Conservation (phyloP, 2,329 filamentous ascomycete species). For the Aspergillus sp. region DNA sequence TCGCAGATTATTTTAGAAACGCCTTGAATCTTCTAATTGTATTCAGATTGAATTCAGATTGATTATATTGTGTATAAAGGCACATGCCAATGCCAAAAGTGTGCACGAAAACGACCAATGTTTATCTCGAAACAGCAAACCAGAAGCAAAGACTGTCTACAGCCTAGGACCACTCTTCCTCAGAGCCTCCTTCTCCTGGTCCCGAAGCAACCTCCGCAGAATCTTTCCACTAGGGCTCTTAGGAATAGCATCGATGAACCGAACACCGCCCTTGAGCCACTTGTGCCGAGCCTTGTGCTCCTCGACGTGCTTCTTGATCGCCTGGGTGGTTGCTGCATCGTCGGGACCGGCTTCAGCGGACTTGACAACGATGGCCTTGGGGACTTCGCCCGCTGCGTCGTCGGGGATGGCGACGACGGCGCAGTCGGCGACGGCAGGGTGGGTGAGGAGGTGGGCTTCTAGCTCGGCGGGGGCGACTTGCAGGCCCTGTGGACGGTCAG, state of each 20-base stretch:
- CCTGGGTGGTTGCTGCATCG: conserved; percentile 43
- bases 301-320: conserved; percentile 54
- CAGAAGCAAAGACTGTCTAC: conserved; percentile 32
- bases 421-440: conserved; percentile 68
- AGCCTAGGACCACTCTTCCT: conserved; percentile 60
- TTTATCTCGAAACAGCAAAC: neutral
- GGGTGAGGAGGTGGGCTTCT: conserved; percentile 69
- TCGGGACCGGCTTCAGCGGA: conserved; percentile 47
- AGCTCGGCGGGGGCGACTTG: conserved; percentile 82
- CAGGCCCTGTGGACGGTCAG: conserved; percentile 50
- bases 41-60: neutral
- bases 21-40: neutral
- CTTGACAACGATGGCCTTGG: conserved; percentile 60
- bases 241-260: conserved; percentile 52
- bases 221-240: conserved; percentile 61
- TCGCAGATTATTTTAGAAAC: neutral
- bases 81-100: neutral
- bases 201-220: conserved; percentile 57
- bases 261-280: conserved; percentile 55
- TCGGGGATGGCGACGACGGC: conserved; percentile 70
- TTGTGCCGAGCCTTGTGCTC: conserved; percentile 57
- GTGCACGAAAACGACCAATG: conserved; percentile 1
- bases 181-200: conserved; percentile 64
- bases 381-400: conserved; percentile 54
- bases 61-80: neutral